These are phyloP conservation scores for Syncephalastrum monosporum DNA, from an alignment of 371 early-diverging fungal species.

Conservation along the genomic window DNA sequence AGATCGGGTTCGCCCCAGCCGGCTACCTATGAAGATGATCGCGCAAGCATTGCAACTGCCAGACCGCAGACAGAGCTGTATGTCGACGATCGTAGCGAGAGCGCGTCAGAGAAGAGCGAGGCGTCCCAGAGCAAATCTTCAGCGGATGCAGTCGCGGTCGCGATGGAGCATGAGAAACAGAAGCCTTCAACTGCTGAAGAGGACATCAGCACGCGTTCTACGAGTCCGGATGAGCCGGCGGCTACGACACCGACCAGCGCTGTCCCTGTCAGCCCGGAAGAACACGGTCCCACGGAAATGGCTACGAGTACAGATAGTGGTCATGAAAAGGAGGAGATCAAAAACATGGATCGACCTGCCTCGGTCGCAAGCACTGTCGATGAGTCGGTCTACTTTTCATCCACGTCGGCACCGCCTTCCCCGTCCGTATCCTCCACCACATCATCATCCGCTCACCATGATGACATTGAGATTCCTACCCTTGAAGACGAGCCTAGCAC, in stretches of 20 bases:
- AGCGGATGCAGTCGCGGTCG: too few species aligned
- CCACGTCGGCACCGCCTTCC: conserved; percentile 16
- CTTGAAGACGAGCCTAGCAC: conserved; percentile 10
- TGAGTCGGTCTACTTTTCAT: conserved; percentile 25
- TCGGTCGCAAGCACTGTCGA: conserved; percentile 10
- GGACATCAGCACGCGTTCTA: neutral
- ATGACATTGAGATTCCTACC: conserved; percentile 8
- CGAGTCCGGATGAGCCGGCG: neutral
- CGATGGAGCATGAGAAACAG: neutral
- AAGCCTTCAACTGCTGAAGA: neutral
- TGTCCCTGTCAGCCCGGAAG: too few species aligned
- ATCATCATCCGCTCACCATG: conserved; percentile 4
- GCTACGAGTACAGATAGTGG: too few species aligned
- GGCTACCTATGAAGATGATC: too few species aligned
- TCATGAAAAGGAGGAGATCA: too few species aligned
- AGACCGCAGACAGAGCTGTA: too few species aligned
- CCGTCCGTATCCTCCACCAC: conserved; percentile 9
- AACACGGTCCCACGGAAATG: too few species aligned
- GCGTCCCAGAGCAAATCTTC: too few species aligned
- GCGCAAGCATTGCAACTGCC: too few species aligned
- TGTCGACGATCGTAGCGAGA: too few species aligned
- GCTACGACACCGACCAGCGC: neutral
- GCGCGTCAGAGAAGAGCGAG: too few species aligned
- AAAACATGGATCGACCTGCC: neutral
- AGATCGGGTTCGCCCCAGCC: too few species aligned